Evolutionary conservation across 2,329 filamentous ascomycete species (phyloP).

Genomic region (Zymoseptoria passerinii): DNA sequence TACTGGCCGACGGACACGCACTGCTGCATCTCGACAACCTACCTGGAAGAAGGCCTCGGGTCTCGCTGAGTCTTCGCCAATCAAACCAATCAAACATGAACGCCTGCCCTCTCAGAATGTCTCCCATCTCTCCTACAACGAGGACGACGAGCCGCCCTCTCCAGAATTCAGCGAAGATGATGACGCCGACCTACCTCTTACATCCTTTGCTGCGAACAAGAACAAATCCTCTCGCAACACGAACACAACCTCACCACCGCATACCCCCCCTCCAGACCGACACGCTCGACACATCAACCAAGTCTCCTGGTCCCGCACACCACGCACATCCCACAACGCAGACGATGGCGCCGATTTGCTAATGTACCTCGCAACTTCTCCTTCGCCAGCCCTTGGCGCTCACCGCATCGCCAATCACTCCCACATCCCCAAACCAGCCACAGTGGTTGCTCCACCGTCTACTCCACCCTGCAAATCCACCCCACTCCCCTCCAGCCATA

Average conservation of each 20-base stretch:
- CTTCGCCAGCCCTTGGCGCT: conserved; percentile 59
- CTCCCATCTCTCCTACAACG: conserved; percentile 71
- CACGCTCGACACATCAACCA: conserved; percentile 35
- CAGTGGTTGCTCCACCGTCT: conserved; percentile 43
- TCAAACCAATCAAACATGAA: conserved; percentile 65
- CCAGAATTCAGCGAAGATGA: conserved; percentile 66
- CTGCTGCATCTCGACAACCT: conserved; percentile 35
- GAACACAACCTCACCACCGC: conserved; percentile 65
- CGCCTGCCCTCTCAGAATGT: conserved; percentile 62
- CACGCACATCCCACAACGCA: conserved; percentile 44
- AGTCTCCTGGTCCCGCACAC: conserved; percentile 37
- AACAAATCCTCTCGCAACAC: conserved; percentile 39
- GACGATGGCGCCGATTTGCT: conserved; percentile 79
- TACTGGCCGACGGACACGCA: conserved; percentile 25
- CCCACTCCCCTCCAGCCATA: conserved; percentile 72
- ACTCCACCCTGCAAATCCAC: conserved; percentile 47
- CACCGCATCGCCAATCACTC: background rate
- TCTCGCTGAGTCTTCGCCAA: conserved; percentile 77
- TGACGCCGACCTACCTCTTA: conserved; percentile 68
- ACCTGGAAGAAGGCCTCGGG: conserved; percentile 72
- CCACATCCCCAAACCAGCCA: conserved; percentile 25
- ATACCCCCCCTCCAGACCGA: conserved; percentile 58
- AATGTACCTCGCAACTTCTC: conserved; percentile 84
- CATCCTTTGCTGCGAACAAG: conserved; percentile 57
- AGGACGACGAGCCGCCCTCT: conserved; percentile 53